A percentile compares a stretch with the other conserved stretches of the same genome.
These are phyloP conservation scores for Malus asiatica DNA, from an alignment of 306 rosid genomes.

Conservation along the genomic window DNA sequence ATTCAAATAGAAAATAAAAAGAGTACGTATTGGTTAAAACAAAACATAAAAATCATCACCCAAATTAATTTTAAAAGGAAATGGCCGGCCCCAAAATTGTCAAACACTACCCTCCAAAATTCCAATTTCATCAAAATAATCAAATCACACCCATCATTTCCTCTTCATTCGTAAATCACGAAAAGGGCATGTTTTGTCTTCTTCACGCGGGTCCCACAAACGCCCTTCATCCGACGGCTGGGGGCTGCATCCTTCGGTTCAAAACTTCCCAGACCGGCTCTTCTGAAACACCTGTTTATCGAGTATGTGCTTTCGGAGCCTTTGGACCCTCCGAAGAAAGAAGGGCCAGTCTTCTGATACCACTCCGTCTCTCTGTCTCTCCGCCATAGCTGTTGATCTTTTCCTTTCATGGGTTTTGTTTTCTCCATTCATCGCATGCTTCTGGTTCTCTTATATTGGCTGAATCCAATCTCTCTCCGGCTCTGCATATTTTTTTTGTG, in stretches of 20 bases:
- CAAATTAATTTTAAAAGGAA: neutral
- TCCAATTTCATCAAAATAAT: neutral
- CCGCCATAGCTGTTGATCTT: constrained; percentile 8
- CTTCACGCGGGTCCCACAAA: neutral
- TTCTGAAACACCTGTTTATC: no score
- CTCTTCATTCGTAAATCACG: neutral
- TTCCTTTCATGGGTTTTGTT: constrained; percentile 29
- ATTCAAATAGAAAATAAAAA: no score
- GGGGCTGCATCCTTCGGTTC: neutral
- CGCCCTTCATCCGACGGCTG: neutral
- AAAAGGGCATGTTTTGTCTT: neutral
- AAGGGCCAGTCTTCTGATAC: neutral
- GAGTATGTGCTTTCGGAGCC: no score
- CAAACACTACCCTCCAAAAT: neutral
- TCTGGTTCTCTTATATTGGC: constrained; percentile 17
- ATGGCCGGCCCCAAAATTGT: neutral
- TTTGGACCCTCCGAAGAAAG: constrained; percentile 45
- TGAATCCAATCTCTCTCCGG: constrained; percentile 9
- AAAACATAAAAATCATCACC: neutral
- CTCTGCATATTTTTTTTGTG: neutral
- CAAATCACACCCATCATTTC: neutral
- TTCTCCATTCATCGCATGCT: constrained; percentile 15
- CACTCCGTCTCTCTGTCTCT: neutral
- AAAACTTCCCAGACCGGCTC: neutral
- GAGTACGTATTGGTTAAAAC: no score